phyloP scores from a whole-genome alignment of 176 grass and related monocot species.

The Aegilops bicornis region DNA sequence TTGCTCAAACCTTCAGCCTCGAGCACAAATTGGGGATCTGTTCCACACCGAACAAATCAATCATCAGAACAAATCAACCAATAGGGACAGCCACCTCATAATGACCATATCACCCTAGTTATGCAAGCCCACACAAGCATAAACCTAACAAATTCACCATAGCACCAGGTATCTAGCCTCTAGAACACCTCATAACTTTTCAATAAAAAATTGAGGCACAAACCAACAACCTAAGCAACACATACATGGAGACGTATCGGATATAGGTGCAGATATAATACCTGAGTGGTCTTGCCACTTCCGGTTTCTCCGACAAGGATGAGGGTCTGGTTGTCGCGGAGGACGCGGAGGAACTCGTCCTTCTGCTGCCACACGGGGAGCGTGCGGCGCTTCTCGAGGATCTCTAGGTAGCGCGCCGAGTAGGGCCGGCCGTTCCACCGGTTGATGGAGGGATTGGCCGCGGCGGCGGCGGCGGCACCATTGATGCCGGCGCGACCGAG shows the following conservation, averaged over 20 bases:
- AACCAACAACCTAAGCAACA: background rate
- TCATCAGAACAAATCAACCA: background rate
- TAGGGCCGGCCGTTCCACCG: conserved; percentile 85
- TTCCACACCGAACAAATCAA: conserved; percentile 17
- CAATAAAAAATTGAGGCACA: background rate
- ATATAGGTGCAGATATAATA: conserved; percentile 17
- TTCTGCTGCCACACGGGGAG: conserved; percentile 99
- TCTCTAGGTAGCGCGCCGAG: conserved; percentile 71
- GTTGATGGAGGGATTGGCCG: conserved; percentile 53
- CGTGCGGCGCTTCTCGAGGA: conserved; percentile 80
- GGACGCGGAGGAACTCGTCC: conserved; percentile 71
- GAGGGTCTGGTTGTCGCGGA: conserved; percentile 77
- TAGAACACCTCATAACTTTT: background rate
- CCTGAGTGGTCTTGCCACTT: conserved; percentile 99
- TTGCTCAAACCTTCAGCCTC: conserved; percentile 68
- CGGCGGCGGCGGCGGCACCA: conserved; percentile 20
- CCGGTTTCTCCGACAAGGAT: conserved; percentile 95
- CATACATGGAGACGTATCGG: background rate
- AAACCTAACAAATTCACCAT: background rate
- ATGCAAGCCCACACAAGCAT: background rate
- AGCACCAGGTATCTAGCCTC: background rate
- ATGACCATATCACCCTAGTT: background rate
- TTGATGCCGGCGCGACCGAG: conserved; percentile 40
- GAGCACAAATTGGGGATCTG: conserved; percentile 98
- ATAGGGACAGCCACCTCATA: background rate